A percentile compares a stretch with the other conserved stretches of the same genome.
These are phyloP conservation scores for Ascochyta clinopodiicola DNA, from an alignment of 2,329 filamentous ascomycete species.

Conservation along the genomic window DNA sequence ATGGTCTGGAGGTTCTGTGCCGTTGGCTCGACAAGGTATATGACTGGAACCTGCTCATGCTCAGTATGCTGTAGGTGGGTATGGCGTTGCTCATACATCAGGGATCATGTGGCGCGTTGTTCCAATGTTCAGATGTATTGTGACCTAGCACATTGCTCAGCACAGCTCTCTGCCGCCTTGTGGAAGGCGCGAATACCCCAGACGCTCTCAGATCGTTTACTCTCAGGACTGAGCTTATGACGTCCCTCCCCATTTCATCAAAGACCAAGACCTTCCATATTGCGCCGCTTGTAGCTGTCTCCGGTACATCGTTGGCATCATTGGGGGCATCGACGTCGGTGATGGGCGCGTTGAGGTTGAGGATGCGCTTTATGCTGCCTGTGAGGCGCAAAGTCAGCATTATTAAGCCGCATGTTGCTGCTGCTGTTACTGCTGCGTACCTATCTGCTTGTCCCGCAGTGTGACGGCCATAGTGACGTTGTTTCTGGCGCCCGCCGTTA, in stretches of 20 bases:
- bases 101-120: conserved; percentile 87
- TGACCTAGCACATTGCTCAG: conserved; percentile 72
- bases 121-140: conserved; percentile 67
- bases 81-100: conserved; percentile 67
- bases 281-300: conserved; percentile 24
- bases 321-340: conserved; percentile 67
- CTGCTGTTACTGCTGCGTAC: conserved; percentile 14
- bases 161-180: conserved; percentile 3
- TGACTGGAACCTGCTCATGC: conserved; percentile 66
- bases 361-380: conserved; percentile 94
- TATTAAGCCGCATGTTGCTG: not conserved
- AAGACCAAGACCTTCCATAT: conserved; percentile 76
- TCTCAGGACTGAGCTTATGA: conserved; percentile 93
- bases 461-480: conserved; percentile 40
- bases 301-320: conserved; percentile 49
- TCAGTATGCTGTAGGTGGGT: conserved; percentile 16
- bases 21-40: conserved; percentile 95
- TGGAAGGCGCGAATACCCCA: conserved; percentile 61
- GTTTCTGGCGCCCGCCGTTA: conserved; percentile 28
- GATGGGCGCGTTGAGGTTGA: conserved; percentile 85
- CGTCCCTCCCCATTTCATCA: conserved; percentile 87
- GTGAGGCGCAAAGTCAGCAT: conserved; percentile 21
- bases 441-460: conserved; percentile 73
- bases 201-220: conserved; percentile 91
- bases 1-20: conserved; percentile 80